Base-by-base conservation (phyloP, 495 filamentous ascomycete genomes). In the Chaetomium tenue region DNA sequence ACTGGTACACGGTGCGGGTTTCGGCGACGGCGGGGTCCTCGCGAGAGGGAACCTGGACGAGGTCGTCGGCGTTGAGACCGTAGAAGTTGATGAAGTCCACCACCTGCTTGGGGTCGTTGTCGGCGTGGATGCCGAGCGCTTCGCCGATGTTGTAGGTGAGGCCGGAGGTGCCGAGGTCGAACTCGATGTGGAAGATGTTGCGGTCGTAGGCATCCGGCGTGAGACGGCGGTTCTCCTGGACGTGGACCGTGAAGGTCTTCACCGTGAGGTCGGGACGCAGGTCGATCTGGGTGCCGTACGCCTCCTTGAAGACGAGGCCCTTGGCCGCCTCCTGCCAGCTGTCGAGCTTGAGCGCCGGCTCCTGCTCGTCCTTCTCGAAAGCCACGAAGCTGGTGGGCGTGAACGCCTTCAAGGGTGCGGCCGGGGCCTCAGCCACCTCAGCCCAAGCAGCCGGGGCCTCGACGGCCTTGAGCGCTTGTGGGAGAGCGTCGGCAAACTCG, bases 111-210 rank as follows among this genome's bases (percentile, higher is more conserved):
- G 86, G 79, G 73, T 98, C 88, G 75, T 98, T 98, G 77, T 98
- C 90, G 15, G 91, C 88, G 72, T 98, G 94, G 63, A 98, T 91
- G 67, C 94, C 94, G 12, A 98, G 88, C n/a, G 94, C 94, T 77
- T 98, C 95, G 59, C 94, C 94, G 72, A 98, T 98, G 67, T 95
- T 91, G 76, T 98, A 98, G 25, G 84, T 94, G 63, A 98, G 86
- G 51, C 92, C 92, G 42, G 92, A 94, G 68, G 87, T 78, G 55
- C 92, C 92, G 22, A 98, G 85, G 74, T 97, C 94, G 72, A 98
- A 98, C 76, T 98, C 94, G 68, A 98, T 98, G 79, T 98, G 94
- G 89, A 98, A 98, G 76, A 98, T 97, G 81, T 98, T 98, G 39
- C 94, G 91, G 74, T 97, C 93, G 75, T 98, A 98, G 13, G 89